phyloP scores from a whole-genome alignment of 495 filamentous ascomycete species.

The Polyplosphaeria fusca region DNA sequence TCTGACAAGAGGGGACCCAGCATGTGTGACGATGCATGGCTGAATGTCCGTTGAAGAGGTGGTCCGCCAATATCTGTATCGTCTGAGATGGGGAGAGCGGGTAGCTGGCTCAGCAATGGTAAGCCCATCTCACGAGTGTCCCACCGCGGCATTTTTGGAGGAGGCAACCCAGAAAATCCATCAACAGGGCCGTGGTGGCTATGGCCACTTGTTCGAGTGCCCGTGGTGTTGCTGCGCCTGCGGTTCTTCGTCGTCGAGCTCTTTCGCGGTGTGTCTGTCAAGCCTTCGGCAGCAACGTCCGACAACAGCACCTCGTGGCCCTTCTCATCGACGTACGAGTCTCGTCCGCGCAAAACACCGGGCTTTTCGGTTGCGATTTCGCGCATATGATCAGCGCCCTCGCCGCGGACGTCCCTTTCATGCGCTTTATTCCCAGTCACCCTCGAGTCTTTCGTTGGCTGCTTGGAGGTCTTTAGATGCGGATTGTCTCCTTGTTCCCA shows the following conservation, averaged over 20 bases:
- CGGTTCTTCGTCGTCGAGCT: conserved; percentile 5
- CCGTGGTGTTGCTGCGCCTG: conserved; percentile 18
- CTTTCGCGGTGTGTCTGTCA: conserved; percentile 36
- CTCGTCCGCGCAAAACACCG: conserved; percentile 59
- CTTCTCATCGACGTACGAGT: conserved; percentile 60
- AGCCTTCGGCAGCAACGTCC: conserved; percentile 59
- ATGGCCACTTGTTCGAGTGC: conserved; percentile 15
- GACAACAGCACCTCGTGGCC: conserved; percentile 63
- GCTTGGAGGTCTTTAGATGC: conserved; percentile 57
- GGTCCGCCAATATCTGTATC: conserved; percentile 81
- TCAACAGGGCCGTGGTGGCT: conserved; percentile 40
- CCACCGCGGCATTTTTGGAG: conserved; percentile 50
- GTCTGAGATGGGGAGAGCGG: conserved; percentile 61
- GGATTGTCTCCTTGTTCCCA: conserved; percentile 64
- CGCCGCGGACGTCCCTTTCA: conserved; percentile 71
- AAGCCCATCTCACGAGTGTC: conserved; percentile 57
- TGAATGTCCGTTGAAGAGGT: conserved; percentile 48
- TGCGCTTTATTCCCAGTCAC: conserved; percentile 64
- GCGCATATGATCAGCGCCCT: conserved; percentile 68
- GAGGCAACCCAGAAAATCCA: conserved; percentile 54
- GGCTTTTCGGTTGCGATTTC: conserved; percentile 52
- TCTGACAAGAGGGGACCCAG: conserved; percentile 61
- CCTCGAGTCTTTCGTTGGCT: conserved; percentile 60
- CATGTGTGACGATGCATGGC: conserved; percentile 44
- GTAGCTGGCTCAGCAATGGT: conserved; percentile 60